Evolutionary conservation across 2,329 filamentous ascomycete genomes (phyloP).

Genomic region (Pseudovirgaria hyperparasitica): DNA sequence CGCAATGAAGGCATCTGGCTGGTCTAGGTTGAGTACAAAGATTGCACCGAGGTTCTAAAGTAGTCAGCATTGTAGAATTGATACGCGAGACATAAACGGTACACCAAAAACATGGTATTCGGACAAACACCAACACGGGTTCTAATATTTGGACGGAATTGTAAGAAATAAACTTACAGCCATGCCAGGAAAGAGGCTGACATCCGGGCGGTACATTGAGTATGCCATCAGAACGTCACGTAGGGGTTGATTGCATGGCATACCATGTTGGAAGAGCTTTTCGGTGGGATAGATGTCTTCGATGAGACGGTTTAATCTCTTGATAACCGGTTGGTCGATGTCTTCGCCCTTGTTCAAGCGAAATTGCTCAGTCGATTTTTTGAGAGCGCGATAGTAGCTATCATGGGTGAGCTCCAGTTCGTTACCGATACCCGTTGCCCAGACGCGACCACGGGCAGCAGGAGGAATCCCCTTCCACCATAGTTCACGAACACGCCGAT

Average conservation of each 20-base stretch:
- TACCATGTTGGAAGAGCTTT: constrained; percentile 56
- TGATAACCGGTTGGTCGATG: constrained; percentile 38
- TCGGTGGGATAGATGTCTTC: constrained; percentile 53
- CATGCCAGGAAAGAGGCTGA: constrained; percentile 63
- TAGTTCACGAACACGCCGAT: constrained; percentile 58
- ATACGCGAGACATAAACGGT: too few species aligned
- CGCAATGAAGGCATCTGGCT: constrained; percentile 54
- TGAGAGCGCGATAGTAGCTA: constrained; percentile 59
- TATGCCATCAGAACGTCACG: constrained; percentile 67
- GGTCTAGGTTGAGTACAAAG: constrained; percentile 57
- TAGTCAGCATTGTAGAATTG: constrained; percentile 1
- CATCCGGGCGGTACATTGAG: constrained; percentile 69
- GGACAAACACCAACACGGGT: too few species aligned
- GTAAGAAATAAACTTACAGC: constrained; percentile 43
- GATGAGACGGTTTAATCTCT: constrained; percentile 35
- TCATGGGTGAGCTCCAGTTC: constrained; percentile 53
- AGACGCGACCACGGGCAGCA: constrained; percentile 54
- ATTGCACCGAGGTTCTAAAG: constrained; percentile 58
- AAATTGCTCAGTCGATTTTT: constrained; percentile 52
- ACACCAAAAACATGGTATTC: too few species aligned
- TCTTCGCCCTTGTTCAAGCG: constrained; percentile 42
- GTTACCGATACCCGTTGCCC: constrained; percentile 61
- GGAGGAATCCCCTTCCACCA: constrained; percentile 75
- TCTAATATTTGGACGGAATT: constrained; percentile 9
- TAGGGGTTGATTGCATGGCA: constrained; percentile 54